Base-by-base conservation (phyloP, 208 protist genomes). In the Phytomonas francai region DNA sequence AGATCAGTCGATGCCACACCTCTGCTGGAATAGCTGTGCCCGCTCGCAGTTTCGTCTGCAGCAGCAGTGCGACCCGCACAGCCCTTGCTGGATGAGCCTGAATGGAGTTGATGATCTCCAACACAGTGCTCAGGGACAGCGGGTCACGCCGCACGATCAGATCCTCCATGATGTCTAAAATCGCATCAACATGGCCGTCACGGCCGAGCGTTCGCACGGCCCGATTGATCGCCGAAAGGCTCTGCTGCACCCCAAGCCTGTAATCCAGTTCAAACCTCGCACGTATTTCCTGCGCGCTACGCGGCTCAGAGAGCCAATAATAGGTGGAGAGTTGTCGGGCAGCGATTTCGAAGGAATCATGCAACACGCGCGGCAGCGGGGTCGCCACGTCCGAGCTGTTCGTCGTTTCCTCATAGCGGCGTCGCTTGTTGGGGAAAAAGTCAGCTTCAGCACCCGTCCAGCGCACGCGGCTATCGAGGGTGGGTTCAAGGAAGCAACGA, bases 181-280 rank as follows among this genome's bases (percentile, higher is more conserved):
- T 69, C n/a, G 67, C 68, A 16, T 73, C 72, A 12, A 58, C 65
- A 25, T 70, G 68, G n/a, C 76, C 78, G 25, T 81, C 65, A 25
- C 70, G 62, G 14, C 73, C 68, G 39, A 88, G 73, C 32, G 71
- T 72, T 30, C 71, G 63, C 42, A 94, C 59, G 0, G 85, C 79
- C 1, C 74, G 67, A 60, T 89, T 85, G 49, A 84, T 54, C 12
- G 79, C 70, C 27, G 84, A 80, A 16, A 88, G 70, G 59, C 76
- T 84, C 5, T 81, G 88, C 30, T 64, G 32, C 2, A 81, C 83
- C 5, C 85, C 85, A 7, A 87, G 72, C 42, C 73, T 74, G 27
- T 85, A 73, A 49, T 94, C 88, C 27, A 91, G 63, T 7, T 74
- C 76, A 77, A 94, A 88, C 29, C 85, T 78, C 14, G 78, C 70